Evolutionary conservation across 805 yeast genomes (phyloP).

Genomic region (Zygosaccharomyces lentus): DNA sequence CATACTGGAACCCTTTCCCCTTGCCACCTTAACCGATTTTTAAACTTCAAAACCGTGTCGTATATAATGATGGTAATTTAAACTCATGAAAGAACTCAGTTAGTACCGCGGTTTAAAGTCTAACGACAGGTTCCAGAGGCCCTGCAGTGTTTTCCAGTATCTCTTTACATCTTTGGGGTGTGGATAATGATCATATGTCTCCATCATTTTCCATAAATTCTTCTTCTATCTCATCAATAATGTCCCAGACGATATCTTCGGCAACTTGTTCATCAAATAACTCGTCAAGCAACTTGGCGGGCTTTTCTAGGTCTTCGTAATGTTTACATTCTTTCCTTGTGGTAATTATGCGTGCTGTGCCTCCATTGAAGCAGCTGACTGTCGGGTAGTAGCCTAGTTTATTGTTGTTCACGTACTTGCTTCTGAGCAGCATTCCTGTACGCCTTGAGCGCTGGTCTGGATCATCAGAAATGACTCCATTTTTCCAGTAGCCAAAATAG

Average conservation of each 20-base stretch:
- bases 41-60: neutral
- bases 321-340: constrained; percentile 55
- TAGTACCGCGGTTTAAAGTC: no score
- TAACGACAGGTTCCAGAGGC: neutral
- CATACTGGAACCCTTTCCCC: constrained; percentile 4
- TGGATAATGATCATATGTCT: neutral
- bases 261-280: constrained; percentile 66
- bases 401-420: constrained; percentile 67
- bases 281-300: constrained; percentile 49
- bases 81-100: neutral
- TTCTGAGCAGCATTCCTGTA: constrained; percentile 25
- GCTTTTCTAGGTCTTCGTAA: constrained; percentile 10
- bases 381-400: constrained; percentile 88
- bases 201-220: constrained; percentile 20
- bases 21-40: constrained; percentile 5
- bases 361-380: constrained; percentile 75
- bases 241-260: constrained; percentile 79
- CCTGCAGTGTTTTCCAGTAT: neutral
- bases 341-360: constrained; percentile 65
- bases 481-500: constrained; percentile 31
- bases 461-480: constrained; percentile 18
- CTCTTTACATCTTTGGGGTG: no score
- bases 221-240: constrained; percentile 78
- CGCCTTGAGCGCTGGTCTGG: constrained; percentile 19
- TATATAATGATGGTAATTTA: neutral